These are phyloP conservation scores for Clavaria fumosa DNA, from an alignment of 768 basidiomycete genomes.

Conservation along the genomic window DNA sequence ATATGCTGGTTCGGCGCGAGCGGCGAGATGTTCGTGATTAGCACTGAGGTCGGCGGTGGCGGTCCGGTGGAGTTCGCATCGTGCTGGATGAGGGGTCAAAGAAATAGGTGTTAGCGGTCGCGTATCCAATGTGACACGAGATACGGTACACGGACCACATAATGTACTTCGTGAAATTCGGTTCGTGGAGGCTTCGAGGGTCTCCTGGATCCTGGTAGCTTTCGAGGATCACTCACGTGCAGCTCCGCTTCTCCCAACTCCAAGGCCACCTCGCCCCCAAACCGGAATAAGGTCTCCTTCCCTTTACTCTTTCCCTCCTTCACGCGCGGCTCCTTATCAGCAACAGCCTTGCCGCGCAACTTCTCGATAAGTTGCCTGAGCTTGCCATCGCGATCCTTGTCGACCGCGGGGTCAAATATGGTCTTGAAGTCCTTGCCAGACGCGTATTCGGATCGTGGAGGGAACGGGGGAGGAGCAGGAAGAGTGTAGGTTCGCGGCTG, in stretches of 20 bases:
- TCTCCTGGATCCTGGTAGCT: constrained; percentile 20
- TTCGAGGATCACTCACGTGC: constrained; percentile 39
- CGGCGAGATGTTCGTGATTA: constrained; percentile 56
- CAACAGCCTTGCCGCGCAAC: constrained; percentile 20
- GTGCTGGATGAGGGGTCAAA: constrained; percentile 32
- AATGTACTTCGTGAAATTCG: constrained; percentile 4
- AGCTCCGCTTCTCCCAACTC: constrained; percentile 19
- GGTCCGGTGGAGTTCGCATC: constrained; percentile 58
- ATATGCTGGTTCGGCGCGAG: constrained; percentile 54
- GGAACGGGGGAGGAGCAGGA: constrained; percentile 26
- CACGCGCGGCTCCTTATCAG: constrained; percentile 28
- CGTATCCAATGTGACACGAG: background rate
- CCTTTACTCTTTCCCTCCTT: constrained; percentile 53
- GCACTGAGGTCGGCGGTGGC: constrained; percentile 58
- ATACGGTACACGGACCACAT: constrained; percentile 5
- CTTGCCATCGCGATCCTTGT: constrained; percentile 19
- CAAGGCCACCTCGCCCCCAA: constrained; percentile 31
- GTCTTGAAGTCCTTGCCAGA: constrained; percentile 38
- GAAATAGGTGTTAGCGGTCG: constrained; percentile 6
- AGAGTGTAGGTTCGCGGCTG: constrained; percentile 9
- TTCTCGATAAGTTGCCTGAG: constrained; percentile 27
- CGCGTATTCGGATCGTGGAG: constrained; percentile 37
- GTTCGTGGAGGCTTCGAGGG: constrained; percentile 3
- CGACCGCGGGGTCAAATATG: constrained; percentile 40
- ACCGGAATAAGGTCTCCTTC: constrained; percentile 18